phyloP scores from a whole-genome alignment of 148 eudicot genomes.

The Nyssa sinensis region DNA sequence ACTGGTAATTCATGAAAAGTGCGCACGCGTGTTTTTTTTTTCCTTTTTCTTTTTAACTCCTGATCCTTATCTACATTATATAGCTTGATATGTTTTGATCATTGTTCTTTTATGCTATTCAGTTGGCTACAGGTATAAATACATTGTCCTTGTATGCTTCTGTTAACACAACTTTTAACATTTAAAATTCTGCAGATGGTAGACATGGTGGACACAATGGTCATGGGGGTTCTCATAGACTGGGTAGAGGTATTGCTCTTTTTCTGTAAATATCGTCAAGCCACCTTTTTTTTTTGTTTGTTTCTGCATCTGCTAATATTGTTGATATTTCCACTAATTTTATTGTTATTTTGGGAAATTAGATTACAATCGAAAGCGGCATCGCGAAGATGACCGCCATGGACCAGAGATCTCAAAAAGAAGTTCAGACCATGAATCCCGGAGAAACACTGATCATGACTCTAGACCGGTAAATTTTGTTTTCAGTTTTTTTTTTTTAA shows the following conservation, averaged over 20 bases:
- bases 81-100: not conserved
- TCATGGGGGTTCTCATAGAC: conserved; percentile 71
- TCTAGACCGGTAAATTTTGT: conserved; percentile 70
- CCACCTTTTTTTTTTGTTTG: not conserved
- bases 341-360: conserved; percentile 11
- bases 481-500: not conserved
- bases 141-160: not conserved
- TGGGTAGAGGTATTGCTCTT: conserved; percentile 58
- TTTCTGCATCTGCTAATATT: not conserved
- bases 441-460: conserved; percentile 69
- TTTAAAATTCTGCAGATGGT: conserved; percentile 55
- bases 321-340: not conserved
- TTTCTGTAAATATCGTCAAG: not conserved
- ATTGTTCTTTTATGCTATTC: not conserved
- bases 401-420: conserved; percentile 68
- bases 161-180: conserved; percentile 14
- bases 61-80: not conserved
- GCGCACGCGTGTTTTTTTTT: too few species aligned
- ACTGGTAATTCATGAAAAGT: not conserved
- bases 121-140: not conserved
- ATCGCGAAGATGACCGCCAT: conserved; percentile 82
- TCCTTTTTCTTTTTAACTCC: too few species aligned
- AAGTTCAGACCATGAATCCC: conserved; percentile 58
- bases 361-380: conserved; percentile 77
- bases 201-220: conserved; percentile 66